These are phyloP conservation scores for Triangularia verruculosa DNA, from an alignment of 2,329 filamentous ascomycete species.

Conservation along the genomic window DNA sequence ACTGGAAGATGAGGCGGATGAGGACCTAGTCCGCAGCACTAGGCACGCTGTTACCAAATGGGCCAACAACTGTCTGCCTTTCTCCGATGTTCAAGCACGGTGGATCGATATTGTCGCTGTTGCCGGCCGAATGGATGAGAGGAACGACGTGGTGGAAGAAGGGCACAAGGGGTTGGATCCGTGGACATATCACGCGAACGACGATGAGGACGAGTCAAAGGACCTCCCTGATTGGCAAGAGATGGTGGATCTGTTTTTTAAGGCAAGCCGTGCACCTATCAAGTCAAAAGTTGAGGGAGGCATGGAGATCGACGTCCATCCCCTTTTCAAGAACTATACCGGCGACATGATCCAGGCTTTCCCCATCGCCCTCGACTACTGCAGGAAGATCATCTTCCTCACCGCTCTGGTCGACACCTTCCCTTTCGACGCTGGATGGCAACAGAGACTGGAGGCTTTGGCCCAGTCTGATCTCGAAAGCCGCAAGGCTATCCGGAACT, in stretches of 20 bases:
- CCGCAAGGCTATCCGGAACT: slow-evolving; percentile 55
- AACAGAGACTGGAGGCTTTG: slow-evolving; percentile 70
- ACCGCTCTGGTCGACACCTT: slow-evolving; percentile 45
- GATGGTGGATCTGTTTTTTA: slow-evolving; percentile 51
- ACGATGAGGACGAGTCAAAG: slow-evolving; percentile 38
- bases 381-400: slow-evolving; percentile 53
- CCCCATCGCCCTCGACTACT: slow-evolving; percentile 67
- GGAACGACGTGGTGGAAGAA: slow-evolving; percentile 84
- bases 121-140: slow-evolving; percentile 61
- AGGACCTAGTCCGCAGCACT: slow-evolving; percentile 64
- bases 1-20: slow-evolving; percentile 44
- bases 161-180: slow-evolving; percentile 82
- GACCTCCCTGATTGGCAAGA: slow-evolving; percentile 51
- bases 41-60: slow-evolving; percentile 83
- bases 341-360: slow-evolving; percentile 55
- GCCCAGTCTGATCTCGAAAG: slow-evolving; percentile 67
- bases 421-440: slow-evolving; percentile 77
- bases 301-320: slow-evolving; percentile 41
- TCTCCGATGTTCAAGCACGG: slow-evolving; percentile 71
- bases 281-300: background rate
- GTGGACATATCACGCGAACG: slow-evolving; percentile 49
- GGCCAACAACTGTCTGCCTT: slow-evolving; percentile 83
- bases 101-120: slow-evolving; percentile 88
- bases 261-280: slow-evolving; percentile 32
- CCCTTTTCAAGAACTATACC: slow-evolving; percentile 46